Conservation (phyloP, 805 yeast genomes). For the Monosporozyma unispora region DNA sequence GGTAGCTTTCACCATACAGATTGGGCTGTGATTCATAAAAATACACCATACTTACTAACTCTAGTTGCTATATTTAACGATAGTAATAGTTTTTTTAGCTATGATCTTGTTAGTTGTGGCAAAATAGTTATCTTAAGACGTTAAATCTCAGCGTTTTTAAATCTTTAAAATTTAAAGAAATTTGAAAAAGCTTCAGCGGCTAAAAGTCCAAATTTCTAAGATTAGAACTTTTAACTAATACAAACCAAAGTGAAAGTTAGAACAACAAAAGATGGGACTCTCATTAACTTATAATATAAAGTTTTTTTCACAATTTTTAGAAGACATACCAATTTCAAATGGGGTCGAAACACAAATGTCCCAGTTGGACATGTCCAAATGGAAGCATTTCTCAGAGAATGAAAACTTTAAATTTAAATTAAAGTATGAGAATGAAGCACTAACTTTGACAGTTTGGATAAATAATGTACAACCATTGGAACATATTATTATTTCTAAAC, state of each 20-base stretch:
- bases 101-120: neutral
- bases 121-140: neutral
- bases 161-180: constrained; percentile 4
- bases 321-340: constrained; percentile 14
- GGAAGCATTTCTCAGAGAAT: constrained; percentile 2
- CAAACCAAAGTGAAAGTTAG: neutral
- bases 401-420: neutral
- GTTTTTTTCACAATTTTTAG: constrained; percentile 16
- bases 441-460: neutral
- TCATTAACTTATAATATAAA: constrained; percentile 3
- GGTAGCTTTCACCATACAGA: constrained; percentile 12
- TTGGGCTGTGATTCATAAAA: constrained; percentile 21
- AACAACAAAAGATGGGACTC: neutral
- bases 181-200: constrained; percentile 18
- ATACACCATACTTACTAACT: constrained; percentile 19
- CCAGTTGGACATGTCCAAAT: neutral
- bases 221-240: neutral
- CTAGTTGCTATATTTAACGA: neutral
- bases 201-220: too few species aligned
- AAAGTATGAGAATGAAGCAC: neutral
- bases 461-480: neutral
- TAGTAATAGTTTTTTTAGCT: neutral
- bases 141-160: neutral
- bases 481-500: neutral
- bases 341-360: constrained; percentile 14